Evolutionary conservation across 768 basidiomycete genomes (phyloP).

Genomic region (Serendipita sp.): DNA sequence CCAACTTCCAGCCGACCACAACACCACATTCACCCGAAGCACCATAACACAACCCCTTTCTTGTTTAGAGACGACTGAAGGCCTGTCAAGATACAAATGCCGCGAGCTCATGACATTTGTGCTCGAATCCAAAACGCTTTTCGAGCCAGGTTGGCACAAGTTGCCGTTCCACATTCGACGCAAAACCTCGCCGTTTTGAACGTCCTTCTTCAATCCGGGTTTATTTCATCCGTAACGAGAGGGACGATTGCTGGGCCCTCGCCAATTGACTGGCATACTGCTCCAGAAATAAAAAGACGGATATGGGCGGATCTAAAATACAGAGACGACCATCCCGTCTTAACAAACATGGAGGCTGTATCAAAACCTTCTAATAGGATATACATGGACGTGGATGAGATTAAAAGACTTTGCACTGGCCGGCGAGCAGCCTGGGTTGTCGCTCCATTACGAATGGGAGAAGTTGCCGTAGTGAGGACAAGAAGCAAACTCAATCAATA

Average conservation of each 20-base stretch:
- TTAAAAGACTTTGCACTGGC: conserved; percentile 66
- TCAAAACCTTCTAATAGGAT: conserved; percentile 71
- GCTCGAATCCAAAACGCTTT: conserved; percentile 87
- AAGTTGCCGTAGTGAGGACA: conserved; percentile 75
- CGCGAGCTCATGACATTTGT: conserved; percentile 56
- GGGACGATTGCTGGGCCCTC: conserved; percentile 51
- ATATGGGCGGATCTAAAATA: conserved; percentile 95
- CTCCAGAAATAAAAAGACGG: conserved; percentile 47
- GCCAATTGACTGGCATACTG: conserved; percentile 43
- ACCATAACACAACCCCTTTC: not conserved
- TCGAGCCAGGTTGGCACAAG: conserved; percentile 59
- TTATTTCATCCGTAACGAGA: conserved; percentile 66
- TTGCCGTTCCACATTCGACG: conserved; percentile 66
- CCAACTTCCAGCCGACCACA: too few species aligned
- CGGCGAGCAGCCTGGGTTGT: conserved; percentile 55
- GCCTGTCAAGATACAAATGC: not conserved
- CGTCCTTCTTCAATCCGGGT: conserved; percentile 82
- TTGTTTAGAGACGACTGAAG: not conserved
- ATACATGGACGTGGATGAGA: conserved; percentile 54
- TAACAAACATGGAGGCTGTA: conserved; percentile 62
- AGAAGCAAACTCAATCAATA: conserved; percentile 57
- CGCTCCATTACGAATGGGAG: conserved; percentile 77
- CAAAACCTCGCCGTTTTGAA: conserved; percentile 86
- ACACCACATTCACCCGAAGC: not conserved
- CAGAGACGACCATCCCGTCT: conserved; percentile 72